These are phyloP conservation scores for Arthrobotrys sphaeroides DNA, from an alignment of 2,329 filamentous ascomycete species.

Conservation along the genomic window DNA sequence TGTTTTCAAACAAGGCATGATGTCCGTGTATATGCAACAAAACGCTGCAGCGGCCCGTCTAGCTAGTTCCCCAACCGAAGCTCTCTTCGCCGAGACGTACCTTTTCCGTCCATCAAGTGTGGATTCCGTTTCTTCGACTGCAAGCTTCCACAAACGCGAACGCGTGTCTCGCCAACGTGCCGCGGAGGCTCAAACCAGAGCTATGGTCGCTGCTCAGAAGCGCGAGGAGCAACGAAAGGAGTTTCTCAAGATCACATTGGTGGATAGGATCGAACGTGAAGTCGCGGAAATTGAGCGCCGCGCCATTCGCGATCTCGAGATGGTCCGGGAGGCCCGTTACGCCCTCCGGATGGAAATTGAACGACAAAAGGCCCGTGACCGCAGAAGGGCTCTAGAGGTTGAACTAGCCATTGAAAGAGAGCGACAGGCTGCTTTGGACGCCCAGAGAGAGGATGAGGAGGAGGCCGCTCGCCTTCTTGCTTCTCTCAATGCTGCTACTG, in stretches of 20 bases:
- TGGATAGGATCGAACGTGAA: constrained; percentile 49
- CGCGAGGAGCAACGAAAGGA: constrained; percentile 44
- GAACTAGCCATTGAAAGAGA: constrained; percentile 50
- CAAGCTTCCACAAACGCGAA: constrained; percentile 34
- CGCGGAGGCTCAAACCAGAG: constrained; percentile 32
- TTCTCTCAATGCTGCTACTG: constrained; percentile 39
- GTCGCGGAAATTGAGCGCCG: constrained; percentile 51
- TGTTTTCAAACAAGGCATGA: constrained; percentile 52
- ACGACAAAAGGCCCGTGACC: constrained; percentile 47
- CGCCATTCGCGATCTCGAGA: constrained; percentile 49
- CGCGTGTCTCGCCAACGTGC: constrained; percentile 19
- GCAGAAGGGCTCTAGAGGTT: constrained; percentile 37
- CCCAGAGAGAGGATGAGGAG: constrained; percentile 45
- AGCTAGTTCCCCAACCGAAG: constrained; percentile 43
- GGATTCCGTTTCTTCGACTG: constrained; percentile 36
- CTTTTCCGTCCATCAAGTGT: constrained; percentile 40
- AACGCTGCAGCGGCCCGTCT: constrained; percentile 47
- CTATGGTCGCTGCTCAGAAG: constrained; percentile 42
- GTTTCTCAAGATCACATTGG: constrained; percentile 43
- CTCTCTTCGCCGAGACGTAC: constrained; percentile 6
- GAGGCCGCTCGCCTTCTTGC: constrained; percentile 43
- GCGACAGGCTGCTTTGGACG: constrained; percentile 45
- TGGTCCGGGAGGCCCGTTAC: constrained; percentile 49
- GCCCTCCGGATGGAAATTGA: constrained; percentile 50
- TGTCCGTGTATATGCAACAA: constrained; percentile 53